phyloP scores from a whole-genome alignment of 2,329 filamentous ascomycete species.

The Aspergillus sp. region DNA sequence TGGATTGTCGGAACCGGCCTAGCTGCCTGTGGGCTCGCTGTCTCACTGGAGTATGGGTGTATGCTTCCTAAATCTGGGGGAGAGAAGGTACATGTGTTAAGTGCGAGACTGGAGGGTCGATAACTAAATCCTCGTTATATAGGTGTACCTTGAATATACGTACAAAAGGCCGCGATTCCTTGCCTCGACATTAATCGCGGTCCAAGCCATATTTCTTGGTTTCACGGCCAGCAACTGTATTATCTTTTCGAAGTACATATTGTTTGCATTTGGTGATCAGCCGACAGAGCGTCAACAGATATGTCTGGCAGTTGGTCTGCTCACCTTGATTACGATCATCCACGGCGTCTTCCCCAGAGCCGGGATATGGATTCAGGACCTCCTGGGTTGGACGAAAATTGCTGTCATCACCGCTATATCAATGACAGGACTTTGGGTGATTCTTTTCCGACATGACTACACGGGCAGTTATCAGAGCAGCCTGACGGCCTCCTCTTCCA shows the following conservation, averaged over 20 bases:
- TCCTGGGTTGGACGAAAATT: constrained; percentile 64
- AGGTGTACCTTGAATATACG: constrained; percentile 70
- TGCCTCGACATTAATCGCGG: constrained; percentile 62
- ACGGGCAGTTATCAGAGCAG: neutral
- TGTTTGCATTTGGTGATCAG: constrained; percentile 57
- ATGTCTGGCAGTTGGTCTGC: constrained; percentile 54
- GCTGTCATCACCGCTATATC: constrained; percentile 62
- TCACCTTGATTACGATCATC: constrained; percentile 58
- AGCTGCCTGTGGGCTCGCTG: constrained; percentile 59
- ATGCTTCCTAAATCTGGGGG: constrained; percentile 70
- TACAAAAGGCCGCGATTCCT: constrained; percentile 64
- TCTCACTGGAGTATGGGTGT: constrained; percentile 67
- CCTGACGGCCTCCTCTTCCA: constrained; percentile 40
- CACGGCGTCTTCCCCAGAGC: constrained; percentile 59
- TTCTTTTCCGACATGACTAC: constrained; percentile 44
- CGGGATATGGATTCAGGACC: constrained; percentile 61
- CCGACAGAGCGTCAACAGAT: constrained; percentile 55
- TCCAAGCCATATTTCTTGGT: constrained; percentile 62
- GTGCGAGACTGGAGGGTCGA: constrained; percentile 48
- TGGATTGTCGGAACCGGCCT: constrained; percentile 65
- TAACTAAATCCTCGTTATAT: constrained; percentile 36
- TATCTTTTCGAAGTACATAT: constrained; percentile 64
- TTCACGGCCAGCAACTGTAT: constrained; percentile 71
- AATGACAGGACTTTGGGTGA: constrained; percentile 59
- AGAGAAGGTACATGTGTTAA: constrained; percentile 52